Base-by-base conservation (phyloP, 2,329 filamentous ascomycete genomes). In the Claviceps pazoutovae region DNA sequence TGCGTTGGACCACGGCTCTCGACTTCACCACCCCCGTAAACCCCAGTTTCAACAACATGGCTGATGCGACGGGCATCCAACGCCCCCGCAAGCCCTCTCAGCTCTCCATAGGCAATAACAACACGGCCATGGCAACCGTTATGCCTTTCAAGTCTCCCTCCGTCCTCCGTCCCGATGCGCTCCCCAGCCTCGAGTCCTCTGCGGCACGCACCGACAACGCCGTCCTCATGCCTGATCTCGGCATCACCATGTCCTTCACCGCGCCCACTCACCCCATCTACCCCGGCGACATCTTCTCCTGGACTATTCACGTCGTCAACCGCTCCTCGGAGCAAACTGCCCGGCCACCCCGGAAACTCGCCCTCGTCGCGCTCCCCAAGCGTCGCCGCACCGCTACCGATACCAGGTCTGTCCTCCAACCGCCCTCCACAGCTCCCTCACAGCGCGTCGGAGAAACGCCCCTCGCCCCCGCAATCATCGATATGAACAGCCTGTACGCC, bases 251-350 rank as follows among this genome's bases (percentile, higher is more conserved):
- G 68, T 88, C 84, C 42, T 83, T 93, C 61, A 78, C 76, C 5
- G 81, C 78, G 0, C 84, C 84, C 37, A 54, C 66, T 13, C 61
- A 67, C 21, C 71, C 75, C 50, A 72, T 87, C 23, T 73, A 71
- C 53, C 75, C 81, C 0, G 84, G 84, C 39, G 74, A 86, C 46
- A 72, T 81, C 48, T 89, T 93, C 63, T 71, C 72, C 42, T 88
- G 87, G 82, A 77, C 76, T 37, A 75, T 90, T 16, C 85, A 88
- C 60, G 81, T 90, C 39, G 83, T 88, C 56, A 93, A 91, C 64
- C 79, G 83, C 48, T 80, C 78, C 46, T 69, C 71, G 42, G 74
- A 69, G 30, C 67, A 61, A 52, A 58, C 55, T n/a, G 68, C 72
- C 37, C 59, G 65, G 0, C 62, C 69, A 2, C 68, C 77, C 2